Base-by-base conservation (phyloP, 805 yeast genomes). In the Wickerhamomyces rabaulensis region DNA sequence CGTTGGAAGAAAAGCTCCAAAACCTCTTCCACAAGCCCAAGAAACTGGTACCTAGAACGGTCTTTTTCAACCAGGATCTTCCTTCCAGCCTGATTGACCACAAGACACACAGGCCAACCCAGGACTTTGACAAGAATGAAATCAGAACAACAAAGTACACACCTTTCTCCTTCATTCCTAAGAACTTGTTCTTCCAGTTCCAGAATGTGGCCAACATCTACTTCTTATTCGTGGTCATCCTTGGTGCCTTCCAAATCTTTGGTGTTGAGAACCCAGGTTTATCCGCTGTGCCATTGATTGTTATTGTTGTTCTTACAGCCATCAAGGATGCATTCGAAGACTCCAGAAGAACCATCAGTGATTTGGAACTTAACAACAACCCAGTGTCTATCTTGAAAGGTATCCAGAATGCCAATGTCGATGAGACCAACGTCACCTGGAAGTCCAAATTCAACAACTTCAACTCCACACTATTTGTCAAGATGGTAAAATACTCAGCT, bases 101-200 rank as follows among this genome's bases (percentile, higher is more conserved):
- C 19, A 47, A 47, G 21, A 47, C 42, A 2, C 40, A 38, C 2
- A 40, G 41, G 8, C 41, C 45, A 6, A 17, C 40, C 9, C 50
- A 47, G 27, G 21, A 38, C 6, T 44, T 44, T n/a, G 47, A 44
- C 22, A 47, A 39, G 35, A 92, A 92, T 71, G 91, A 94, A 65
- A 88, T 94, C 55, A 80, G 97, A 70, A 90, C 98, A 0, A 89
- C 99, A 3, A 92, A 89, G 69, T 92, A 92, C 66, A 92, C 97
- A 2, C 97, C 98, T 6, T 62, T 94, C 40, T 73, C 89, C 9
- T 92, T 92, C 60, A 53, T 94, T 26, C 98, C 98, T 3, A 90
- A 90, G 64, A 90, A 92, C 66, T 64, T 92, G 41, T 65, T 68
- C 40, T 75, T 78, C 52, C 98, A 94, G 69, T 91, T 91, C 65